Conservation (phyloP, 768 basidiomycete species). For the Pulveroboletus sp. region DNA sequence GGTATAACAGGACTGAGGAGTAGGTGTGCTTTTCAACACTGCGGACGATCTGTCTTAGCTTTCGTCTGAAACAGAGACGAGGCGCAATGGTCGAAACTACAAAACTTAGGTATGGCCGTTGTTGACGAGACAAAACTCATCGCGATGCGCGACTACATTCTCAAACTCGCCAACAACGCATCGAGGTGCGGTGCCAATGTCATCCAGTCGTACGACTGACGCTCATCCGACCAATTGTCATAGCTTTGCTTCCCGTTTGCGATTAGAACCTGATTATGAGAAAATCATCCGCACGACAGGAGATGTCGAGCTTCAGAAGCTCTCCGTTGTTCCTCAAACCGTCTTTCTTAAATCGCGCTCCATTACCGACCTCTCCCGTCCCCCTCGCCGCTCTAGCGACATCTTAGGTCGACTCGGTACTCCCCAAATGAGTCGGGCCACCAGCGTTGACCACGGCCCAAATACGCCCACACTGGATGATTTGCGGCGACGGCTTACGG, state of each 20-base stretch:
- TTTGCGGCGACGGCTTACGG: slow-evolving; percentile 66
- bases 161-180: slow-evolving; percentile 75
- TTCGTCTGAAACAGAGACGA: slow-evolving; percentile 57
- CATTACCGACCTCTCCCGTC: slow-evolving; percentile 35
- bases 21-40: slow-evolving; percentile 33
- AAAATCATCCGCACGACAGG: slow-evolving; percentile 58
- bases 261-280: slow-evolving; percentile 57
- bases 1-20: slow-evolving; percentile 71
- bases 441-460: slow-evolving; percentile 43
- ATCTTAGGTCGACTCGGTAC: slow-evolving; percentile 46
- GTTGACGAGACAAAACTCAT: slow-evolving; percentile 80
- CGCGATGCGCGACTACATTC: slow-evolving; percentile 84
- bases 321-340: slow-evolving; percentile 86
- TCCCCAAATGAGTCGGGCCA: slow-evolving; percentile 41
- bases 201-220: not conserved
- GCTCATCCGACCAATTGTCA: not conserved
- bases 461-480: slow-evolving; percentile 70
- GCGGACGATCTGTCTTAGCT: not conserved
- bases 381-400: slow-evolving; percentile 43
- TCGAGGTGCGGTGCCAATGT: slow-evolving; percentile 50
- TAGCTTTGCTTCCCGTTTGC: slow-evolving; percentile 67
- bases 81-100: slow-evolving; percentile 65
- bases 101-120: slow-evolving; percentile 81
- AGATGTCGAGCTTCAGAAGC: slow-evolving; percentile 77
- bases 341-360: slow-evolving; percentile 66